Base-by-base conservation (phyloP, 2,329 filamentous ascomycete species). In the Ophiostoma tasmaniense region DNA sequence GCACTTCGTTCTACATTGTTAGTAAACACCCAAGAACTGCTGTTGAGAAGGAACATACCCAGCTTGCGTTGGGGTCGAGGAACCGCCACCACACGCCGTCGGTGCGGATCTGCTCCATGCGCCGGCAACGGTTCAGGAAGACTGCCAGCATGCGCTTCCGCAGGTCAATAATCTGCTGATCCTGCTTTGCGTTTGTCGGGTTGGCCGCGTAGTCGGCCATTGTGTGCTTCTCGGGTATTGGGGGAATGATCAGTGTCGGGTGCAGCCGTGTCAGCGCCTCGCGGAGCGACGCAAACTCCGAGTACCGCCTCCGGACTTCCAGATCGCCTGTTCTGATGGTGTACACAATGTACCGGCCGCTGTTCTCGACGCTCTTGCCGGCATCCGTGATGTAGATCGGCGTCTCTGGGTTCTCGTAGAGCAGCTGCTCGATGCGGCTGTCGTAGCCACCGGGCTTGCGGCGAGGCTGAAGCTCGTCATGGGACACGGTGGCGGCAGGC, bases 141-240 rank as follows among this genome's bases (percentile, higher is more conserved):
- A 98, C 95, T 4, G 91, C 90, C 68, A 99, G 79, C 95, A 99
- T 99, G 75, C 95, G 91, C 82, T 98, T 98, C 70, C 95, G 87
- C 73, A 98, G 82, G 76, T 99, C 95, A 72, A 99, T 99, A 64
- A 98, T 99, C 71, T 94, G 91, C 70, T 93, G 90, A 77, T 99
- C 96, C 79, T 99, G 94, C 78, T 97, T 99, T 22, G 96, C 96
- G 75, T 94, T 97, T 50, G 95, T 99, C 1, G 96, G 95, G 75
- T 97, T 98, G 35, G 96, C 93, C 20, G 95, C 95, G 77, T 99
- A 99, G 78, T 99, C 95, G 71, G 94, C 94, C 90, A 99, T 96
- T 64, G 93, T 95, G 79, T 99, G 95, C 79, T 99, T 99, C 80
- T 99, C 96, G 28, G 95, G 95, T 75, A 99, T 99, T 2, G 95